A percentile compares a stretch with the other conserved stretches of the same genome.
Conservation (phyloP, 164 flowering plant genomes). For the Vitis amurensis region DNA sequence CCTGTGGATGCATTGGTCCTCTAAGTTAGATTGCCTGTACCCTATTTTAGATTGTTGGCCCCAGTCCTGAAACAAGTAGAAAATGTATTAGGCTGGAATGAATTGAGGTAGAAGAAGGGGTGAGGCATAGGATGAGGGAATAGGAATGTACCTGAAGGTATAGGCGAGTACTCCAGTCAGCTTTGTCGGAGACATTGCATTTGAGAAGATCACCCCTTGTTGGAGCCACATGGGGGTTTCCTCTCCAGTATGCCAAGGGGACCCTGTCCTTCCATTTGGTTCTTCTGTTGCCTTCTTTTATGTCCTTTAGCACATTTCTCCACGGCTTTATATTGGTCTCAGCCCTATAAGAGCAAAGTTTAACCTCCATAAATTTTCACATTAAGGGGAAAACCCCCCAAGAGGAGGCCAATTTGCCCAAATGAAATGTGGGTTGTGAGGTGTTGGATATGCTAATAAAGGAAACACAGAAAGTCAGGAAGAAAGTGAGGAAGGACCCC, state of each 20-base stretch:
- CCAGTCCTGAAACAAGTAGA: too few relatives aligned
- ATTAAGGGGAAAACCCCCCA: not conserved
- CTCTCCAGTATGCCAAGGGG: slow-evolving; percentile 59
- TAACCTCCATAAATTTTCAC: not conserved
- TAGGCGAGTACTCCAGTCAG: slow-evolving; percentile 39
- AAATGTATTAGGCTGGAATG: too few relatives aligned
- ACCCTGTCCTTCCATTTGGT: slow-evolving; percentile 43
- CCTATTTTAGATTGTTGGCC: too few relatives aligned
- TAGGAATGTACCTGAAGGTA: slow-evolving; percentile 31
- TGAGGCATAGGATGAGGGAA: too few relatives aligned
- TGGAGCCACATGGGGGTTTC: slow-evolving; percentile 38
- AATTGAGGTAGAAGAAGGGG: too few relatives aligned
- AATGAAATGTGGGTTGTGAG: too few relatives aligned
- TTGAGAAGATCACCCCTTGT: slow-evolving; percentile 31
- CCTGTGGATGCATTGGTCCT: too few relatives aligned
- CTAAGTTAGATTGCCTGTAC: too few relatives aligned
- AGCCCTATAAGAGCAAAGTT: slow-evolving; percentile 22
- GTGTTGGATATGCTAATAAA: too few relatives aligned
- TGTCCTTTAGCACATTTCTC: slow-evolving; percentile 22
- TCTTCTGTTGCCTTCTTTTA: slow-evolving; percentile 37
- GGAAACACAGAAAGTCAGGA: too few relatives aligned
- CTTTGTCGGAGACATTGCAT: slow-evolving; percentile 35
- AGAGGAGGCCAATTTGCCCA: too few relatives aligned
- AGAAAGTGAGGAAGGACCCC: too few relatives aligned
- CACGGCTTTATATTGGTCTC: slow-evolving; percentile 48